These are phyloP conservation scores for Glarea lozoyensis DNA, from an alignment of 495 filamentous ascomycete species.

Conservation along the genomic window DNA sequence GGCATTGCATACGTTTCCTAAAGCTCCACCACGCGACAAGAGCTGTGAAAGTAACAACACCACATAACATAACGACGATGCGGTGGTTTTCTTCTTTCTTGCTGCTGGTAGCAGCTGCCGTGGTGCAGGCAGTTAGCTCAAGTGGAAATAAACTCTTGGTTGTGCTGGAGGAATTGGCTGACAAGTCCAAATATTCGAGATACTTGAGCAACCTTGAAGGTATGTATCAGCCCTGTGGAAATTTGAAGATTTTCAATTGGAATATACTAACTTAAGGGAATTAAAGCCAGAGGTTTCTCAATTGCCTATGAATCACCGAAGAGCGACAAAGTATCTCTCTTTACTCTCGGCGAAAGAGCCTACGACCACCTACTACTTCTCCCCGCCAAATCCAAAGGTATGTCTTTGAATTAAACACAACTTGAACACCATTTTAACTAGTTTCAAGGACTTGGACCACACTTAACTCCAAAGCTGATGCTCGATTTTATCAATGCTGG, in stretches of 20 bases:
- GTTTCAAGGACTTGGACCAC: conserved; percentile 68
- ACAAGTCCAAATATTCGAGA: conserved; percentile 71
- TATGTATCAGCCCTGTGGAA: conserved; percentile 27
- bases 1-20: conserved; percentile 26
- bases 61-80: conserved; percentile 42
- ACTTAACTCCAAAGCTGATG: conserved; percentile 75
- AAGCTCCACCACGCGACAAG: conserved; percentile 16
- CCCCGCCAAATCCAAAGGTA: conserved; percentile 82
- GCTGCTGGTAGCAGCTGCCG: conserved; percentile 51
- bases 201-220: conserved; percentile 77
- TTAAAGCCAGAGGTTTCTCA: conserved; percentile 70
- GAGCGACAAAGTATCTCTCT: conserved; percentile 70
- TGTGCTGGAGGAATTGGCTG: conserved; percentile 70
- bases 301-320: conserved; percentile 79
- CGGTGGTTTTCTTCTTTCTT: conserved; percentile 65
- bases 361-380: conserved; percentile 89
- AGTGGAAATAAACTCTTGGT: conserved; percentile 77
- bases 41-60: conserved; percentile 10
- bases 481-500: conserved; percentile 85
- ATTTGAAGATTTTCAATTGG: background rate
- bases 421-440: background rate
- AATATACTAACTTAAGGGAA: conserved; percentile 1
- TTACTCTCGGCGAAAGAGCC: conserved; percentile 74
- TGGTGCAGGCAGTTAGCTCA: conserved; percentile 68
- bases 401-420: background rate